phyloP scores from a whole-genome alignment of 768 basidiomycete species.

The Termitomyces sp. region DNA sequence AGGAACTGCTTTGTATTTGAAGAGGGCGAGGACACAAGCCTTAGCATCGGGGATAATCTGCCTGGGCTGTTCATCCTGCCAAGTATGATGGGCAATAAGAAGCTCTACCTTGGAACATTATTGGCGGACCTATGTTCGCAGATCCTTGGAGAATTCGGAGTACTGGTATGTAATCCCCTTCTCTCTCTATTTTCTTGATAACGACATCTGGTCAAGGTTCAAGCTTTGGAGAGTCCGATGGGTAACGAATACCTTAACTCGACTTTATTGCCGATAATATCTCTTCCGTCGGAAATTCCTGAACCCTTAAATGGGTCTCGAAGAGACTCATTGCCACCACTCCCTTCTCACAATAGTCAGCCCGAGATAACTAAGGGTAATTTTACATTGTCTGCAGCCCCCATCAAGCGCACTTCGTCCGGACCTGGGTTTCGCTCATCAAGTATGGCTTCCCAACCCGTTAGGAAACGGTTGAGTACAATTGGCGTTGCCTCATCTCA shows the following conservation, averaged over 20 bases:
- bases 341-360: constrained; percentile 51
- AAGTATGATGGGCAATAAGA: constrained; percentile 82
- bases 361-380: constrained; percentile 45
- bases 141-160: constrained; percentile 81
- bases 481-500: constrained; percentile 73
- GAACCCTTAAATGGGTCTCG: constrained; percentile 46
- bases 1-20: constrained; percentile 87
- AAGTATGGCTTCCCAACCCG: constrained; percentile 40
- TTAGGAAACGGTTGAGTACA: constrained; percentile 60
- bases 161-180: constrained; percentile 54
- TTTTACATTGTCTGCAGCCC: constrained; percentile 34
- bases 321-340: constrained; percentile 39
- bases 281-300: constrained; percentile 58
- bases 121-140: constrained; percentile 88
- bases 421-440: constrained; percentile 49
- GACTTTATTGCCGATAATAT: constrained; percentile 57
- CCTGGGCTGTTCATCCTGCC: constrained; percentile 78
- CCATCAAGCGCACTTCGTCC: constrained; percentile 56
- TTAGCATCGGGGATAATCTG: constrained; percentile 52
- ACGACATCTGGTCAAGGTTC: constrained; percentile 44
- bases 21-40: constrained; percentile 55
- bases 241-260: constrained; percentile 87
- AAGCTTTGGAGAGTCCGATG: constrained; percentile 74
- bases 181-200: background rate
- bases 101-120: constrained; percentile 82